A percentile compares a stretch with the other conserved stretches of the same genome.
Evolutionary conservation across 116 monocot genomes (phyloP).

Genomic region (Thalassia testudinum): DNA sequence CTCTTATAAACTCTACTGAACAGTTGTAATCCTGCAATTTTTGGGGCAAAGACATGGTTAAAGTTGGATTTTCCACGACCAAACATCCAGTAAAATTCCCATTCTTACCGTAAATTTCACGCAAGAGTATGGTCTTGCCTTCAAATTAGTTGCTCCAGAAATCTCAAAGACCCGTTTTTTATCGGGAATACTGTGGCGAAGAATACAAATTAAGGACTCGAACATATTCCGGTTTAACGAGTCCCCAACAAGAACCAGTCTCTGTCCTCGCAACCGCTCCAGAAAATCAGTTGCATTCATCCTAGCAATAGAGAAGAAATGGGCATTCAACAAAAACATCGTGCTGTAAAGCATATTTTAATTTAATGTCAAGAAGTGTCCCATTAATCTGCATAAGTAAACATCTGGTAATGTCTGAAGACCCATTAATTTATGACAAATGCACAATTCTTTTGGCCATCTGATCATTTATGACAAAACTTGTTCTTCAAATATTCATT

Average conservation of each 20-base stretch:
- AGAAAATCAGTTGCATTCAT: constrained; percentile 74
- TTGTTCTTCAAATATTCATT: too few relatives aligned
- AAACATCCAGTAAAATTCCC: too few relatives aligned
- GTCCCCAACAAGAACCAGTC: constrained; percentile 82
- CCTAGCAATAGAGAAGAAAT: constrained; percentile 12
- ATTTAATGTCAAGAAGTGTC: too few relatives aligned
- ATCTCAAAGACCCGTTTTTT: constrained; percentile 74
- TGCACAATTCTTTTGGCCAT: too few relatives aligned
- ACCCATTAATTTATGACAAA: too few relatives aligned
- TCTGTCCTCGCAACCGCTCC: constrained; percentile 68
- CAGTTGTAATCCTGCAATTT: constrained; percentile 50
- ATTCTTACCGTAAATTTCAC: constrained; percentile 71
- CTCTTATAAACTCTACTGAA: constrained; percentile 75
- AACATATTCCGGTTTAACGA: constrained; percentile 90
- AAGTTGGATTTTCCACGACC: background rate
- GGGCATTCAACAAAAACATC: background rate
- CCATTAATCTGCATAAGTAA: too few relatives aligned
- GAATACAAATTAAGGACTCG: constrained; percentile 82
- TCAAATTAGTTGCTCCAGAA: constrained; percentile 62
- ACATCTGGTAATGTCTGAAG: too few relatives aligned
- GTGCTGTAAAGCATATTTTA: too few relatives aligned
- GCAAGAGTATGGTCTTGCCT: constrained; percentile 71
- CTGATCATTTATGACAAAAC: too few relatives aligned
- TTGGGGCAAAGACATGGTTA: background rate
- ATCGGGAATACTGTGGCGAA: constrained; percentile 55